Conservation (phyloP, 257 asterid genomes). For the Solanum pinnatisectum region DNA sequence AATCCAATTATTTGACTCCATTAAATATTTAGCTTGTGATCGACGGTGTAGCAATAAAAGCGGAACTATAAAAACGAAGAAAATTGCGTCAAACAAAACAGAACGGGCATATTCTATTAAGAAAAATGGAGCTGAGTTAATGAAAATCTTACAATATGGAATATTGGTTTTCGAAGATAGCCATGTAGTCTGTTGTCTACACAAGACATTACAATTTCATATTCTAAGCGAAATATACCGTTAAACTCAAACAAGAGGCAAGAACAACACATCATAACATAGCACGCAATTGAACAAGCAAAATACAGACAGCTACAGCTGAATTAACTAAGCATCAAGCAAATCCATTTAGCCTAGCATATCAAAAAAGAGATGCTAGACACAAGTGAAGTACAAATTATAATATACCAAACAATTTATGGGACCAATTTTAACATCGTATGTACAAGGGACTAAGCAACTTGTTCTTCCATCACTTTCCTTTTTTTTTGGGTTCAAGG, state of each 20-base stretch:
- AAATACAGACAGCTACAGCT: not conserved
- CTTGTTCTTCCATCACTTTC: not conserved
- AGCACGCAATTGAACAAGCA: not conserved
- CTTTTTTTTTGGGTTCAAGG: slow-evolving; percentile 2
- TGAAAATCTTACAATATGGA: not conserved
- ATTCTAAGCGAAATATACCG: not conserved
- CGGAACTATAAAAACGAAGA: not conserved
- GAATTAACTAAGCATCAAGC: not conserved
- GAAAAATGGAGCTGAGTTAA: not conserved
- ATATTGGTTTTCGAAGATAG: not conserved
- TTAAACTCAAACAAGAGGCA: not conserved
- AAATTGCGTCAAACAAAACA: not conserved
- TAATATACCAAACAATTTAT: not conserved
- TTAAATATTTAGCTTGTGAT: too few relatives aligned
- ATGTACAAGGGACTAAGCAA: slow-evolving; percentile 17
- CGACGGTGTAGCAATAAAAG: too few relatives aligned
- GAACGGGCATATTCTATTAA: not conserved
- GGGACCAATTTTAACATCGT: slow-evolving; percentile 3
- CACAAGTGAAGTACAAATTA: not conserved
- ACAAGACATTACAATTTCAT: not conserved
- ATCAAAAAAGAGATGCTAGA: not conserved
- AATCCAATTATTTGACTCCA: too few relatives aligned
- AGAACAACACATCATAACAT: not conserved
- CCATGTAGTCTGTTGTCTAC: not conserved
- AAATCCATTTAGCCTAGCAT: not conserved